Base-by-base conservation (phyloP, 495 filamentous ascomycete genomes). In the Penicillium subrubescens region DNA sequence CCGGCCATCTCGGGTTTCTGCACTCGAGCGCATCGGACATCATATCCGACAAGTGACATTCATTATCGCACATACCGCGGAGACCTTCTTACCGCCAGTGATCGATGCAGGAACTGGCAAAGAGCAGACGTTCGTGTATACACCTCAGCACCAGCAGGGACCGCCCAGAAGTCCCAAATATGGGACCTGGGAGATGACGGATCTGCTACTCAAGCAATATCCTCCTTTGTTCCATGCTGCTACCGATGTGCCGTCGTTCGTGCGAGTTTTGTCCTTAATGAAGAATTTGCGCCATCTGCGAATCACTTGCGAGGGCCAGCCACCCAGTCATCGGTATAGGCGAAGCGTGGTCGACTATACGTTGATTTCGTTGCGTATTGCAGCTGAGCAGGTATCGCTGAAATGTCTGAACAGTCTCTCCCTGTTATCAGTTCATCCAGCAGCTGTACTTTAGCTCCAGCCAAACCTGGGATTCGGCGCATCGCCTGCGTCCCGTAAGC, bases 221-320 rank as follows among this genome's bases (percentile, higher is more conserved):
- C 88, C 90, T 39, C 89, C 92, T 8, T 76, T 94, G 8, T 95
- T 94, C 78, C 92, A 94, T 68, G 88, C 91, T 5, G 90, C 91
- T n/a, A 91, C 89, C 53, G 92, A 95, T 68, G 86, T 93, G 14
- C 83, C 89, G 6, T 87, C 90, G 37, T 93, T 94, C 78, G 87
- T 93, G 31, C 81, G 83, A 57, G 89, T 89, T 50, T 83, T 94
- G 66, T 81, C 82, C 19, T 73, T 84, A 43, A 74, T 93, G 62
- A 77, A 84, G 34, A 85, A 85, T 67, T 81, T 95, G 66, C 79
- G 83, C 43, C 90, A 92, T 71, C 79, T 93, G 57, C 86, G 83
- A 57, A 82, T 95, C 69, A 86, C 83, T 54, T 92, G 88, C 57
- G 89, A 88, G n/a, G 88, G 85, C 25, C 88, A 92, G 75, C 80